Evolutionary conservation across 139 green algal species (phyloP).

Genomic region (Chlamydomonas eustigma): DNA sequence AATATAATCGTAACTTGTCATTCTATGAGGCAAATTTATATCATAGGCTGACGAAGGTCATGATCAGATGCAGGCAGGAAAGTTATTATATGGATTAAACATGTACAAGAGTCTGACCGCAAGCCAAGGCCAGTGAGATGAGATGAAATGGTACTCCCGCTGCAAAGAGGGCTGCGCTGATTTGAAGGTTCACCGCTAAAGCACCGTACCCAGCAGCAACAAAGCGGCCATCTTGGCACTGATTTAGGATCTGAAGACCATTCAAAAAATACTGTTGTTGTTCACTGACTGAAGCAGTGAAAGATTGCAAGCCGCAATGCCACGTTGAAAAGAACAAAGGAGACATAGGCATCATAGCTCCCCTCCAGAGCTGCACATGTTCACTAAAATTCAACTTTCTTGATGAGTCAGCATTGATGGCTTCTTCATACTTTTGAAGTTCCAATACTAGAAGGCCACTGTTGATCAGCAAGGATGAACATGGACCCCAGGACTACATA

Average conservation of each 20-base stretch:
- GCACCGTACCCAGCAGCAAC: not conserved
- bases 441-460: no score
- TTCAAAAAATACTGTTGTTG: conserved; percentile 2
- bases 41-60: no score
- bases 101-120: no score
- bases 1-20: no score
- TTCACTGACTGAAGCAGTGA: not conserved
- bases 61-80: no score
- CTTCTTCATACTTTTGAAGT: no score
- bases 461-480: not conserved
- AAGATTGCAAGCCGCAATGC: not conserved
- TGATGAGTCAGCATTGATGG: no score
- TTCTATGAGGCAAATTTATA: no score
- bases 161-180: conserved; percentile 1
- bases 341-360: not conserved
- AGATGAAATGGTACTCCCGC: not conserved
- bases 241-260: not conserved
- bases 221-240: not conserved
- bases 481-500: conserved; percentile 2
- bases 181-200: not conserved
- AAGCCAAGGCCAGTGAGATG: conserved; percentile 2
- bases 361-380: not conserved
- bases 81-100: no score
- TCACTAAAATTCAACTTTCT: no score
- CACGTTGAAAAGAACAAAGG: not conserved